phyloP scores from a whole-genome alignment of 169 alveolate species.

The Perkinsus marinus region DNA sequence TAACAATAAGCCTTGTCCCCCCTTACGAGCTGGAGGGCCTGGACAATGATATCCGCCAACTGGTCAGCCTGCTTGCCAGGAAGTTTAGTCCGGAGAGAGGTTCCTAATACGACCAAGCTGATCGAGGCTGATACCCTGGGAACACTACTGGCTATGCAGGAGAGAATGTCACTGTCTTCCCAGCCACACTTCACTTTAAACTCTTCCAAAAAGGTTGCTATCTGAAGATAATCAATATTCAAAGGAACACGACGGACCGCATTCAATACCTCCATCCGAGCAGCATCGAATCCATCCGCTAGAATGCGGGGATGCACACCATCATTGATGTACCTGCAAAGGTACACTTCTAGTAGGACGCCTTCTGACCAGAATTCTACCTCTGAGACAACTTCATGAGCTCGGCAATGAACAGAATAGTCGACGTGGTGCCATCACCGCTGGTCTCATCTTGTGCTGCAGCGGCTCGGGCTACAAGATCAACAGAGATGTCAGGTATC shows the following conservation, averaged over 20 bases:
- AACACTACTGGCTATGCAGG: neutral
- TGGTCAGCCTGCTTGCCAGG: slow-evolving; percentile 73
- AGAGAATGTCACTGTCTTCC: neutral
- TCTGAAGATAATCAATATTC: too few relatives aligned
- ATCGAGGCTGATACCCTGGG: neutral
- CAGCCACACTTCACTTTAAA: slow-evolving; percentile 33
- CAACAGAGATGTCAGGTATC: neutral
- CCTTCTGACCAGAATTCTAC: slow-evolving; percentile 20
- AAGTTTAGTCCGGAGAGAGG: slow-evolving; percentile 83
- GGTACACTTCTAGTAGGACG: slow-evolving; percentile 8
- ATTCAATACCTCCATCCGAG: slow-evolving; percentile 70
- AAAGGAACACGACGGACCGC: neutral
- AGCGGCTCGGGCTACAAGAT: slow-evolving; percentile 79
- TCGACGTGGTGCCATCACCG: slow-evolving; percentile 97
- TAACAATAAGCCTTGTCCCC: too few relatives aligned
- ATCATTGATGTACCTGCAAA: slow-evolving; percentile 68
- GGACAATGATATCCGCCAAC: slow-evolving; percentile 87
- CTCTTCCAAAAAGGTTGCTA: slow-evolving; percentile 50
- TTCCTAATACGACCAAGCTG: slow-evolving; percentile 52
- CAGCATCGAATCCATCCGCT: slow-evolving; percentile 89
- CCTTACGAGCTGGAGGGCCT: slow-evolving; percentile 54
- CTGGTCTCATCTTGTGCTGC: slow-evolving; percentile 96
- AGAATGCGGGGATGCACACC: slow-evolving; percentile 92
- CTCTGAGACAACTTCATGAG: slow-evolving; percentile 37
- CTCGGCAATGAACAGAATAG: slow-evolving; percentile 86